Evolutionary conservation across 495 filamentous ascomycete genomes (phyloP).

Genomic region (Aspergillus olivimuriae): DNA sequence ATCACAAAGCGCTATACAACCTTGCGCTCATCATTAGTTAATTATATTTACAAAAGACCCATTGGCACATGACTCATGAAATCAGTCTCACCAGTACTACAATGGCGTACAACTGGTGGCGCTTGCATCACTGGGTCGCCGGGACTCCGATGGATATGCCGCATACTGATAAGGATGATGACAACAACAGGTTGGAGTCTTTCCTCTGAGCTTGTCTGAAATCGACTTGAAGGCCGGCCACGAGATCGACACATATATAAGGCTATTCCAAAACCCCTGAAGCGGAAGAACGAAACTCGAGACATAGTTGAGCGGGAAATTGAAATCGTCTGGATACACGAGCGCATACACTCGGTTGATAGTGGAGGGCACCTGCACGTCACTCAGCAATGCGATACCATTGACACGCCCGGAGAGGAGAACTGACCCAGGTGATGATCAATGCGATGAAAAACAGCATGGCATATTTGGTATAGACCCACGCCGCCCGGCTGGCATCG

Average conservation of each 20-base stretch:
- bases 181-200: too few species aligned
- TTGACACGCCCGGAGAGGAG: not conserved
- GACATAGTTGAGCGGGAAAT: constrained; percentile 58
- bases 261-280: constrained; percentile 82
- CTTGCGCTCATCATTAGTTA: too few species aligned
- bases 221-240: constrained; percentile 28
- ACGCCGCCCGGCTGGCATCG: constrained; percentile 43
- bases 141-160: too few species aligned
- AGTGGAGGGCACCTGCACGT: constrained; percentile 60
- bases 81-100: too few species aligned
- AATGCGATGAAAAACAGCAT: constrained; percentile 82
- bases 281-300: constrained; percentile 72
- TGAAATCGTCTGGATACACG: constrained; percentile 44
- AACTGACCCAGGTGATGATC: constrained; percentile 67
- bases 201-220: constrained; percentile 8
- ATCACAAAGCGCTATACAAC: too few species aligned
- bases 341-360: constrained; percentile 71
- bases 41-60: too few species aligned
- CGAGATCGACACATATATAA: constrained; percentile 70
- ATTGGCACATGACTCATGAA: too few species aligned
- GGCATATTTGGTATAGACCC: constrained; percentile 77
- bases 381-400: not conserved
- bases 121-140: too few species aligned
- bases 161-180: too few species aligned
- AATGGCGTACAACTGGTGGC: too few species aligned